These are phyloP conservation scores for Globisporangium paddicum DNA, from an alignment of 352 stramenopile species.

Conservation along the genomic window DNA sequence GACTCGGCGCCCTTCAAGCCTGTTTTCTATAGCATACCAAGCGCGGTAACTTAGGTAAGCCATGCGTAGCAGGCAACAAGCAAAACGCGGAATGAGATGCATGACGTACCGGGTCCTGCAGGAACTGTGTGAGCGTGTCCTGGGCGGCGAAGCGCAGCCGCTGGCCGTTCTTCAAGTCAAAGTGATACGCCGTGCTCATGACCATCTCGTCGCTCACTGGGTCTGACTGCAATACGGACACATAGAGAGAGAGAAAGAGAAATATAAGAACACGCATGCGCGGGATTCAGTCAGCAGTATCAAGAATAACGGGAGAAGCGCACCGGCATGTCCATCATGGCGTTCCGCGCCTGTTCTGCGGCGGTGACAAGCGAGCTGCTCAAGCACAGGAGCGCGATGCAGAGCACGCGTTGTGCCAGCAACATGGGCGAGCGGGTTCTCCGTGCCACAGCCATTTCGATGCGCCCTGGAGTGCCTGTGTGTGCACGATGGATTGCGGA, in stretches of 20 bases:
- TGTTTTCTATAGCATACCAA: conserved; percentile 24
- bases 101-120: conserved; percentile 38
- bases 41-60: no score
- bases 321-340: conserved; percentile 66
- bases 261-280: neutral
- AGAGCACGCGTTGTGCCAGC: neutral
- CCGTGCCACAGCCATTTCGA: conserved; percentile 1
- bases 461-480: neutral
- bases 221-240: conserved; percentile 29
- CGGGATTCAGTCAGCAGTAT: conserved; percentile 11
- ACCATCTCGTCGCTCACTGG: conserved; percentile 66
- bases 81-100: neutral
- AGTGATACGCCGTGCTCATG: conserved; percentile 51
- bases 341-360: conserved; percentile 12
- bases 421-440: no score
- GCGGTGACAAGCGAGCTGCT: conserved; percentile 1
- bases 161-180: conserved; percentile 65
- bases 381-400: conserved; percentile 13
- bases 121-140: conserved; percentile 48
- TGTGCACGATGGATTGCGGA: conserved; percentile 2
- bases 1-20: conserved; percentile 42
- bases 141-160: conserved; percentile 49
- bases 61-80: no score
- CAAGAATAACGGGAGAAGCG: neutral
- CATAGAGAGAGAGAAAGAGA: neutral